Evolutionary conservation across 352 stramenopile species (phyloP), one percentile per base, ranked within the genome.

Genomic region (Globisporangium lucens): DNA sequence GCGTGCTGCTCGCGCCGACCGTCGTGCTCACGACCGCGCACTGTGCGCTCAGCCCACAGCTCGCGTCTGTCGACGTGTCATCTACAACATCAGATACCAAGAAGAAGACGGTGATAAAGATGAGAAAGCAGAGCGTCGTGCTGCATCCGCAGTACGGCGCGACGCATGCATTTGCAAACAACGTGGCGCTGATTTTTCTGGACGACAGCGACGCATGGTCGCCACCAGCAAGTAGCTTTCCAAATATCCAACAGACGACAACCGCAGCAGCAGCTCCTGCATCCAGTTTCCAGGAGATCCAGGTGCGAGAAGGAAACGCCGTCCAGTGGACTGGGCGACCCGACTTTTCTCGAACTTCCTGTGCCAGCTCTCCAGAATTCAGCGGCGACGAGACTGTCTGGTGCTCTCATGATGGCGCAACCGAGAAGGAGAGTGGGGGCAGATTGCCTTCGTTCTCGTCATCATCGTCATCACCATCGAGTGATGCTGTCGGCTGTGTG

Each of bases 171-270:
- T 43, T 56, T 12, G 59, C 17, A 17, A 65, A 65, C 43, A 65
- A 65, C 59, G 59, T 56, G 22, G 59, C 59, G 41, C 24, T 65
- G 13, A n/a, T 65, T 29, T 56, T 65, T 20, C 59, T 65, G 59
- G 33, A 65, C 17, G 27, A 29, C 20, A 36, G 15, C 13, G 27
- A 41, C 53, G 36, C 5, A 24, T 59, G 53, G 53, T 33, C 7
- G 13, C 1, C 27, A 27, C 12, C 53, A 57, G 24, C 52, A 33
- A 38, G 13, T 57, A 22, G 13, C 12, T 33, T 43, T 22, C 6
- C 38, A 13, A 15, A 29, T 2, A 10, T 36, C 17, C 30, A 61
- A 22, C 55, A 61, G 15, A 47, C 53, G 27, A 35, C 35, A 63
- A 2, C 27, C 38, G 8, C 15, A 49, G 20, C 56, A 62, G 56